Conservation (phyloP, 192 early-diverging fungal species). For the Backusella tarrabulga region DNA sequence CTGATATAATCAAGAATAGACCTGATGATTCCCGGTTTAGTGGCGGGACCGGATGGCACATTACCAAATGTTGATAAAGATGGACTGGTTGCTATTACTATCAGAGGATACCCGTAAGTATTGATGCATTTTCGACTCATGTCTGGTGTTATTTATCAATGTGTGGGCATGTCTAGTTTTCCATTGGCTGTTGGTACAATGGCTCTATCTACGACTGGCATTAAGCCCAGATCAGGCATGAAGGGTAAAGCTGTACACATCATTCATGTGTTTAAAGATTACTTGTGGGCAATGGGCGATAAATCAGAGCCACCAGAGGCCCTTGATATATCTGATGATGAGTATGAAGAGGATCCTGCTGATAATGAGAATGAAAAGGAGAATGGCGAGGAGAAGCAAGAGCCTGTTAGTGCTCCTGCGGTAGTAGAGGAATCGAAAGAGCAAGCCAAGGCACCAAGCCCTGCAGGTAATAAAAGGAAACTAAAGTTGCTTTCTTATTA, state of each 20-base stretch:
- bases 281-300: conserved; percentile 74
- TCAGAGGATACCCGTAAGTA: conserved; percentile 49
- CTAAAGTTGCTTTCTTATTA: background rate
- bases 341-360: conserved; percentile 29
- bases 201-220: conserved; percentile 48
- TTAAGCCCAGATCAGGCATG: conserved; percentile 45
- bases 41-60: conserved; percentile 41
- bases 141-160: background rate
- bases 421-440: background rate
- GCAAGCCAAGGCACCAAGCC: background rate
- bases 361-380: conserved; percentile 11
- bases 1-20: conserved; percentile 36
- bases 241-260: conserved; percentile 84
- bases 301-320: conserved; percentile 60
- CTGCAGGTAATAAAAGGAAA: background rate
- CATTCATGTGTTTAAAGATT: conserved; percentile 74
- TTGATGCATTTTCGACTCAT: background rate
- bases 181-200: conserved; percentile 72
- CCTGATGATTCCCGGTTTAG: conserved; percentile 77
- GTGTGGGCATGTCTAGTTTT: conserved; percentile 9
- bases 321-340: conserved; percentile 19
- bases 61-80: conserved; percentile 49
- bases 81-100: conserved; percentile 53
- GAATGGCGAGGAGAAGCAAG: background rate
- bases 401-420: background rate